Evolutionary conservation across 768 basidiomycete genomes (phyloP).

Genomic region (Krasilnikovozyma curviuscula): DNA sequence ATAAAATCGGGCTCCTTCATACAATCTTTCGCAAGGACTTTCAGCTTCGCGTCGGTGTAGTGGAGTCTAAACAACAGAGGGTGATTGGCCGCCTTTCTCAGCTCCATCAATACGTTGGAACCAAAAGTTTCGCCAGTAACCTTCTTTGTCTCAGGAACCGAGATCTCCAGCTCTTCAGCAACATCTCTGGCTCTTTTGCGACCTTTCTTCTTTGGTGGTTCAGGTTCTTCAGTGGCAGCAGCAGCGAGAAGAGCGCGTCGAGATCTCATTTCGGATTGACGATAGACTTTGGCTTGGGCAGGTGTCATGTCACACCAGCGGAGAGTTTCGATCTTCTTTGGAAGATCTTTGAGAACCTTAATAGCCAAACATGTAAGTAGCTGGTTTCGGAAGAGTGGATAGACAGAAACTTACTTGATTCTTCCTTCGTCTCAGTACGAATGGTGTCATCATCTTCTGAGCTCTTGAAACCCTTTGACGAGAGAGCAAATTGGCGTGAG

Average conservation of each 20-base stretch:
- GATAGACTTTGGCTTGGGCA: slow-evolving; percentile 63
- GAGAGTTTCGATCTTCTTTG: slow-evolving; percentile 76
- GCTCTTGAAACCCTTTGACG: slow-evolving; percentile 84
- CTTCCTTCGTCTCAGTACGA: slow-evolving; percentile 89
- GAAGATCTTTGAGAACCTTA: slow-evolving; percentile 87
- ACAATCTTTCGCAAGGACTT: slow-evolving; percentile 56
- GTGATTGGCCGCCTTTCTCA: slow-evolving; percentile 88
- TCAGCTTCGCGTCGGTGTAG: slow-evolving; percentile 58
- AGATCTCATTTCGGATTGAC: slow-evolving; percentile 64
- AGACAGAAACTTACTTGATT: slow-evolving; percentile 44
- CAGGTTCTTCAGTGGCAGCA: slow-evolving; percentile 4
- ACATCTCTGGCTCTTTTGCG: slow-evolving; percentile 11
- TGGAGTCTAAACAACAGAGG: slow-evolving; percentile 82
- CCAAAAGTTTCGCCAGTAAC: slow-evolving; percentile 51
- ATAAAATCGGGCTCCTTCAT: slow-evolving; percentile 84
- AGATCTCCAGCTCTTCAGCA: slow-evolving; percentile 1
- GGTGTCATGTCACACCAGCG: slow-evolving; percentile 88
- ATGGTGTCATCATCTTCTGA: slow-evolving; percentile 99
- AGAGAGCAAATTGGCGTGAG: slow-evolving; percentile 67
- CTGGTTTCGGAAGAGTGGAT: neutral
- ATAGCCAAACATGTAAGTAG: neutral
- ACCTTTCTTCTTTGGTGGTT: slow-evolving; percentile 25
- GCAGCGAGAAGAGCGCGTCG: slow-evolving; percentile 53
- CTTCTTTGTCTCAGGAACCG: slow-evolving; percentile 16
- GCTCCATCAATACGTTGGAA: slow-evolving; percentile 88